These are phyloP conservation scores for Podila horticola DNA, from an alignment of 192 early-diverging fungal species.

Conservation along the genomic window DNA sequence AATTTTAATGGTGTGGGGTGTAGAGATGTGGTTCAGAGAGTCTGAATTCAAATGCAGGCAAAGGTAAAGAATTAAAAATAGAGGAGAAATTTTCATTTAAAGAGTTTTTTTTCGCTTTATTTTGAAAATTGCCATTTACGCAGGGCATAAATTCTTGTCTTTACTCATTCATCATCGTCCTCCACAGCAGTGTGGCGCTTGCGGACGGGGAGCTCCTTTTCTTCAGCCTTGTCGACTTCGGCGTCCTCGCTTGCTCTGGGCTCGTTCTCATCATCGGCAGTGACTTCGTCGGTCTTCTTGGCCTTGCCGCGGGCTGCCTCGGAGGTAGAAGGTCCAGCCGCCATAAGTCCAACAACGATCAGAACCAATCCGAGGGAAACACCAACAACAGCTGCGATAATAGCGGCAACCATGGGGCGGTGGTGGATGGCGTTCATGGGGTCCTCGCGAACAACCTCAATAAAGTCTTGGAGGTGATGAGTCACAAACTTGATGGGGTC, in stretches of 20 bases:
- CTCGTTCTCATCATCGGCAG: constrained; percentile 37
- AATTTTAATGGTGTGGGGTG: neutral
- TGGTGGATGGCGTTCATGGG: constrained; percentile 52
- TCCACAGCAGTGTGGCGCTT: constrained; percentile 33
- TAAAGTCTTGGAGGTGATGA: constrained; percentile 42
- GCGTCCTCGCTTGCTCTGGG: neutral
- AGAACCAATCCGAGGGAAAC: constrained; percentile 35
- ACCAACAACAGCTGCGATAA: constrained; percentile 34
- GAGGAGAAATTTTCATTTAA: neutral
- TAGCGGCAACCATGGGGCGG: constrained; percentile 45
- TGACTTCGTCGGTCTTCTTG: constrained; percentile 57
- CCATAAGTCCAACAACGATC: constrained; percentile 48
- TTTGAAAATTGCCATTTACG: neutral
- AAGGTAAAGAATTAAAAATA: neutral
- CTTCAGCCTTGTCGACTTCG: constrained; percentile 5
- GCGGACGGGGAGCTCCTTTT: constrained; percentile 18
- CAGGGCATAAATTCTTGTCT: neutral
- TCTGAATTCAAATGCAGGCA: neutral
- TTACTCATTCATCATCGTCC: constrained; percentile 5
- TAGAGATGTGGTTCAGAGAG: neutral
- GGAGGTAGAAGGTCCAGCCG: constrained; percentile 11
- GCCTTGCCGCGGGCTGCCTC: constrained; percentile 28
- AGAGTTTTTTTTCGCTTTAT: no score
- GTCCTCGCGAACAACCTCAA: constrained; percentile 45
- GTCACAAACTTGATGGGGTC: constrained; percentile 47